These are phyloP conservation scores for Neohortaea acidophila DNA, from an alignment of 495 filamentous ascomycete species.

Conservation along the genomic window DNA sequence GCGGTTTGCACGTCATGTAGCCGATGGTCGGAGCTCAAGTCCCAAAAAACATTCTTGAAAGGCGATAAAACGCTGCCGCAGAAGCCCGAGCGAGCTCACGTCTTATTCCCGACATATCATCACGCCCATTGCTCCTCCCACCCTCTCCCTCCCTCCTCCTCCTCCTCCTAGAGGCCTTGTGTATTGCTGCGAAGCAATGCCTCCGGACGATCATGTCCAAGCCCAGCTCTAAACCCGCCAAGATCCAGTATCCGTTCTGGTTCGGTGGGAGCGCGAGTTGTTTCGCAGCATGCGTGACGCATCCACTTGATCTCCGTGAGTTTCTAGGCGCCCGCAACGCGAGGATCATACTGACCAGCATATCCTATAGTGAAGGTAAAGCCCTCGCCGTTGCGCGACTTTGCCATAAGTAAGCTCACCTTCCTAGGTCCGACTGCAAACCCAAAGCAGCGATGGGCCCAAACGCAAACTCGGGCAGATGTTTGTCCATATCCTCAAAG, in stretches of 20 bases:
- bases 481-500: slow-evolving; percentile 56
- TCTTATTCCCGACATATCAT: no score
- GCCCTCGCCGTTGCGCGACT: neutral
- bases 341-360: no score
- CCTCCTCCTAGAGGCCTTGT: neutral
- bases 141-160: neutral
- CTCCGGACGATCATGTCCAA: slow-evolving; percentile 20
- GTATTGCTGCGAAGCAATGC: slow-evolving; percentile 15
- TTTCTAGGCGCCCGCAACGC: no score
- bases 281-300: slow-evolving; percentile 77
- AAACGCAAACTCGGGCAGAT: slow-evolving; percentile 61
- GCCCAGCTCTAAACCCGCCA: slow-evolving; percentile 10
- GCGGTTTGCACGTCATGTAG: no score
- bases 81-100: no score
- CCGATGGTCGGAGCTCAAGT: no score
- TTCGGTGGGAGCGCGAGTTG: slow-evolving; percentile 86
- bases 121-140: neutral
- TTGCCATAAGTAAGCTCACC: no score
- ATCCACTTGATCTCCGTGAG: slow-evolving; percentile 73
- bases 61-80: no score
- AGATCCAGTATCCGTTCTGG: slow-evolving; percentile 53
- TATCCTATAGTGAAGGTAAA: slow-evolving; percentile 18
- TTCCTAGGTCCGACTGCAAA: slow-evolving; percentile 71
- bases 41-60: no score
- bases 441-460: slow-evolving; percentile 27